phyloP scores from a whole-genome alignment of 1,139 yeast species.

The Blastobotrys apis region DNA sequence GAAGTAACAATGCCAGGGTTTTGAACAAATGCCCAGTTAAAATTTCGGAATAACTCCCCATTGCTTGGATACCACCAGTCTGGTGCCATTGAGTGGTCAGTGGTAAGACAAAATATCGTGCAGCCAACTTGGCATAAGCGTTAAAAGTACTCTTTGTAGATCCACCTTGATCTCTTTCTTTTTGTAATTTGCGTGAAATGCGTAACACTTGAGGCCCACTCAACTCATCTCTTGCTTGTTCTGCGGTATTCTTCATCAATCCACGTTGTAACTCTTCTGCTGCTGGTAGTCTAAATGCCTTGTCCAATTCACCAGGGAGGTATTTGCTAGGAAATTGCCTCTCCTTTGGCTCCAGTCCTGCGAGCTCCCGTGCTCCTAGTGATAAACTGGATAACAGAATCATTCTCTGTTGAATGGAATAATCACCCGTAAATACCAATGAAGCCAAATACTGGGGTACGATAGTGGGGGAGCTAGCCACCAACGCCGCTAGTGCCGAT shows the following conservation, averaged over 20 bases:
- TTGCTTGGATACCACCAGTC: slow-evolving; percentile 24
- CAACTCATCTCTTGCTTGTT: slow-evolving; percentile 41
- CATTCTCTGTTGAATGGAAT: slow-evolving; percentile 59
- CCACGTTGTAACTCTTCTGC: slow-evolving; percentile 21
- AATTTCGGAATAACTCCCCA: slow-evolving; percentile 54
- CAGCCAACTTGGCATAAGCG: slow-evolving; percentile 44
- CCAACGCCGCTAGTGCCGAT: slow-evolving; percentile 49
- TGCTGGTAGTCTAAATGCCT: slow-evolving; percentile 20
- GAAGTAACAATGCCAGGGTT: slow-evolving; percentile 53
- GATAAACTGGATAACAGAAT: slow-evolving; percentile 52
- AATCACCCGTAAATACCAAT: slow-evolving; percentile 55
- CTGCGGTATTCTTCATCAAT: slow-evolving; percentile 37
- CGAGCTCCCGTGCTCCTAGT: slow-evolving; percentile 48
- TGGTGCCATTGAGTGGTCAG: slow-evolving; percentile 53
- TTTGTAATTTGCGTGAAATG: slow-evolving; percentile 43
- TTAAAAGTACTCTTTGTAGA: slow-evolving; percentile 26
- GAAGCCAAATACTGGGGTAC: slow-evolving; percentile 41
- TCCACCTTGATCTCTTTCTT: slow-evolving; percentile 20
- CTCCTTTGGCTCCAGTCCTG: slow-evolving; percentile 43
- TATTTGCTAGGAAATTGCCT: slow-evolving; percentile 39
- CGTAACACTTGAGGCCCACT: slow-evolving; percentile 50
- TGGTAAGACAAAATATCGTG: slow-evolving; percentile 51
- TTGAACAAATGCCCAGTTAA: slow-evolving; percentile 56
- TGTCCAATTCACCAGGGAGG: slow-evolving; percentile 48
- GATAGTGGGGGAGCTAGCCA: slow-evolving; percentile 45